Evolutionary conservation across 805 yeast genomes (phyloP).

Genomic region (Tetrapisispora taiwanensis): DNA sequence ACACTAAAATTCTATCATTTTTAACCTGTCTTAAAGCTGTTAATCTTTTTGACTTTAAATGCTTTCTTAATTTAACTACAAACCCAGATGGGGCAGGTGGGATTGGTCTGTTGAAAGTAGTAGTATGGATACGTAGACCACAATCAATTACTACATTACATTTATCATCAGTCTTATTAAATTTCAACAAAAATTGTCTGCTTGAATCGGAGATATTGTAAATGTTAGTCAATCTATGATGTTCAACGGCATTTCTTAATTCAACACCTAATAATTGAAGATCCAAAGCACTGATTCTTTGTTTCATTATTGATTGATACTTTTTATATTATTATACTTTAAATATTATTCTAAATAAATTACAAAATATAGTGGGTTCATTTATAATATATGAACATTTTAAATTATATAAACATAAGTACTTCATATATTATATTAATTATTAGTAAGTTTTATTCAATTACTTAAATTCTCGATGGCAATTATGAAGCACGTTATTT

Average conservation of each 20-base stretch:
- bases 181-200: constrained; percentile 69
- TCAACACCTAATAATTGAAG: constrained; percentile 63
- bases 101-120: constrained; percentile 72
- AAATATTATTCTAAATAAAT: too few species aligned
- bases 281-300: constrained; percentile 79
- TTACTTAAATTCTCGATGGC: background rate
- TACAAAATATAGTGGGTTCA: too few species aligned
- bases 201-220: constrained; percentile 66
- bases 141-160: constrained; percentile 68
- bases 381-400: too few species aligned
- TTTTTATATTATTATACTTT: too few species aligned
- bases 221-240: constrained; percentile 71
- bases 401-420: too few species aligned
- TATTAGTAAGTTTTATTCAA: too few species aligned
- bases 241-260: constrained; percentile 44
- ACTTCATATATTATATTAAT: too few species aligned
- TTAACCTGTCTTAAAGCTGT: constrained; percentile 64
- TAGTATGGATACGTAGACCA: constrained; percentile 70
- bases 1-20: constrained; percentile 72
- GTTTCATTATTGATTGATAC: constrained; percentile 39
- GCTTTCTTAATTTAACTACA: constrained; percentile 78
- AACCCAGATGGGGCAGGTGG: constrained; percentile 78
- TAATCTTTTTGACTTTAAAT: constrained; percentile 68
- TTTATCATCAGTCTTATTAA: constrained; percentile 76
- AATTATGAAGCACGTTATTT: background rate